Percentiles rank a stretch among this genome's conserved stretches.
phyloP scores from a whole-genome alignment of 1,284 basidiomycete species.

The Singerocomus inundabilis region DNA sequence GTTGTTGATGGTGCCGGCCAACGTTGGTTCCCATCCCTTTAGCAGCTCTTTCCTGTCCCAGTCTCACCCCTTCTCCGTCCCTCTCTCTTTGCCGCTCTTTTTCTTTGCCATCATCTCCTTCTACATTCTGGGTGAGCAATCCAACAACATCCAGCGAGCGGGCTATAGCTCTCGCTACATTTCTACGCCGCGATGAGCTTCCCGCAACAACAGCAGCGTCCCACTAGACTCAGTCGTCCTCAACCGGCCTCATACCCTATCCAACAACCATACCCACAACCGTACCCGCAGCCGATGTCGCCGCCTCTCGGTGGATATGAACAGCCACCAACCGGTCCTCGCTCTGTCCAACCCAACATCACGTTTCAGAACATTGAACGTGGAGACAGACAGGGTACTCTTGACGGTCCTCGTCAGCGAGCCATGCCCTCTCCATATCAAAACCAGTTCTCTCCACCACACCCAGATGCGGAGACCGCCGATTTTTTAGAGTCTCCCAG shows the following conservation, averaged over 20 bases:
- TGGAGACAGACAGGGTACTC: conserved; percentile 57
- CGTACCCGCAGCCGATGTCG: conserved; percentile 19
- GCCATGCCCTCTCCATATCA: conserved; percentile 55
- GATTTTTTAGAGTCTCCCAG: conserved; percentile 40
- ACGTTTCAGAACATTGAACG: conserved; percentile 67
- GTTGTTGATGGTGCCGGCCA: not conserved
- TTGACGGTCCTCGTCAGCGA: conserved; percentile 53
- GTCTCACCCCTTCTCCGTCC: conserved; percentile 14
- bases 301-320: conserved; percentile 30
- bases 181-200: conserved; percentile 40
- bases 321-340: conserved; percentile 21
- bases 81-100: conserved; percentile 23
- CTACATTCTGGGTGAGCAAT: conserved; percentile 3
- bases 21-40: conserved; percentile 6
- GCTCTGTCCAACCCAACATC: conserved; percentile 44
- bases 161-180: not conserved
- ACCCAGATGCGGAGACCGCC: conserved; percentile 50
- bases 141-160: conserved; percentile 3
- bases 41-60: not conserved
- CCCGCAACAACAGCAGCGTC: conserved; percentile 40
- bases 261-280: conserved; percentile 30
- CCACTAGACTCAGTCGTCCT: conserved; percentile 46
- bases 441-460: conserved; percentile 44
- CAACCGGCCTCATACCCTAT: conserved; percentile 28
- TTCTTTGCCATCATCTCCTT: not conserved